Conservation (phyloP, 2,329 filamentous ascomycete species). For the Pestalotiopsis sp. region DNA sequence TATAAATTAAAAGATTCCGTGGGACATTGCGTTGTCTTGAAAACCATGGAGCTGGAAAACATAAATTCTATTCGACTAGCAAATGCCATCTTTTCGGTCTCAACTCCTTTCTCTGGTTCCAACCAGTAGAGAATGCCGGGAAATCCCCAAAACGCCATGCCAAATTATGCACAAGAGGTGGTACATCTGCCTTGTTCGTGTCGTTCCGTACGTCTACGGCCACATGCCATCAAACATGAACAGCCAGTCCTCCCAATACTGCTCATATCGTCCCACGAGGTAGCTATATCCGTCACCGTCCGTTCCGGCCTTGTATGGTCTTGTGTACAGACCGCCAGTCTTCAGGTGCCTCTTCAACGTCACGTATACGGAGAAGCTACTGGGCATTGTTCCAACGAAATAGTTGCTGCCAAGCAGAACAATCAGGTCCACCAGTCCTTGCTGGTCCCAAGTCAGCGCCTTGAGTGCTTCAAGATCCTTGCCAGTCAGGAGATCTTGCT, state of each 20-base stretch:
- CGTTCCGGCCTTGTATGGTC: constrained; percentile 45
- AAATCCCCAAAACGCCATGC: constrained; percentile 1
- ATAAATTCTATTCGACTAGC: neutral
- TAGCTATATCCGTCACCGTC: constrained; percentile 45
- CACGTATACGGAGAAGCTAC: constrained; percentile 50
- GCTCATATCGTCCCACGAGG: constrained; percentile 45
- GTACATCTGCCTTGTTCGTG: neutral
- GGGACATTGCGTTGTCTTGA: neutral
- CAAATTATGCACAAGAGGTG: neutral
- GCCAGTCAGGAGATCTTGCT: constrained; percentile 36
- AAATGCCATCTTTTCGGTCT: neutral
- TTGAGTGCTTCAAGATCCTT: constrained; percentile 36
- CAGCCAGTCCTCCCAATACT: constrained; percentile 51
- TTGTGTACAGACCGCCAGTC: constrained; percentile 39
- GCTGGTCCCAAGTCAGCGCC: constrained; percentile 45
- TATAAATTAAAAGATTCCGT: no score
- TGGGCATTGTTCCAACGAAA: constrained; percentile 48
- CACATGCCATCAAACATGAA: constrained; percentile 50
- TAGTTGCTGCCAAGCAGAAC: constrained; percentile 41
- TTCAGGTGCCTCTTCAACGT: constrained; percentile 47
- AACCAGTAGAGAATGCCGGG: neutral
- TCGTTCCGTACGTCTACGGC: constrained; percentile 29
- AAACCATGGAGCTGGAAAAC: neutral
- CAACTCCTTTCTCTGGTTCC: neutral
- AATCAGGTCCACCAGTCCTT: constrained; percentile 44